Conservation (phyloP, 768 basidiomycete species). For the Lactarius tabidus region DNA sequence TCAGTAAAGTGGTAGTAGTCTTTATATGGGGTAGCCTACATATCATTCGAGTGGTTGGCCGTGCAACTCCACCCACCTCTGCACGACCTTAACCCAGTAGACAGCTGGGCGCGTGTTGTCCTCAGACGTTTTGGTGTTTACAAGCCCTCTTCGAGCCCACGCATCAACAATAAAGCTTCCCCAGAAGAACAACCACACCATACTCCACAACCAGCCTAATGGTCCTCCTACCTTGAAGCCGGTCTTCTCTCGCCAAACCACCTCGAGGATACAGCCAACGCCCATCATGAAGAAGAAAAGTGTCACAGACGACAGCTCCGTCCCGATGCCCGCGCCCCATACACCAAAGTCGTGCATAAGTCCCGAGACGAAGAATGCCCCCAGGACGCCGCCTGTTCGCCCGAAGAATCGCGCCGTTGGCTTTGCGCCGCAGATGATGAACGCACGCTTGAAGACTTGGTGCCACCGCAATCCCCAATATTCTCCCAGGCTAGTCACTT, state of each 20-base stretch:
- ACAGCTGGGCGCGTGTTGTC: constrained; percentile 18
- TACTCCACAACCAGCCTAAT: constrained; percentile 22
- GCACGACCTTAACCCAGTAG: constrained; percentile 20
- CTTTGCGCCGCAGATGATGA: constrained; percentile 48
- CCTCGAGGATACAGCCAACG: constrained; percentile 20
- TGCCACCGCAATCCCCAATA: constrained; percentile 71
- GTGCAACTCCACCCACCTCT: constrained; percentile 24
- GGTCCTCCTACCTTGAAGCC: constrained; percentile 17
- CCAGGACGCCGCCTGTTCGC: constrained; percentile 16
- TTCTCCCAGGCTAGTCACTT: constrained; percentile 51
- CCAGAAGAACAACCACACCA: constrained; percentile 20
- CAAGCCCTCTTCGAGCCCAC: constrained; percentile 22
- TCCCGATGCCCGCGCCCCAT: constrained; percentile 16
- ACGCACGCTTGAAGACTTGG: constrained; percentile 56
- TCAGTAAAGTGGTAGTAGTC: too few relatives aligned
- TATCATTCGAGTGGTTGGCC: constrained; percentile 16
- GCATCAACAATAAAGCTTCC: constrained; percentile 21
- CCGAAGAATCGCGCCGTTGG: constrained; percentile 30
- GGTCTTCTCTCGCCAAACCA: constrained; percentile 12
- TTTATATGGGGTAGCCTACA: too few relatives aligned
- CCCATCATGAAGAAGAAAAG: constrained; percentile 25
- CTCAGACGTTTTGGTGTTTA: constrained; percentile 20
- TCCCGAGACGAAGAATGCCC: constrained; percentile 25
- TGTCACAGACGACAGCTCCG: constrained; percentile 18
- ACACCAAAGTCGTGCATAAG: constrained; percentile 25